Evolutionary conservation across 1,284 basidiomycete species (phyloP), one percentile per base, ranked within the genome.

Genomic region (Moesziomyces antarcticus): DNA sequence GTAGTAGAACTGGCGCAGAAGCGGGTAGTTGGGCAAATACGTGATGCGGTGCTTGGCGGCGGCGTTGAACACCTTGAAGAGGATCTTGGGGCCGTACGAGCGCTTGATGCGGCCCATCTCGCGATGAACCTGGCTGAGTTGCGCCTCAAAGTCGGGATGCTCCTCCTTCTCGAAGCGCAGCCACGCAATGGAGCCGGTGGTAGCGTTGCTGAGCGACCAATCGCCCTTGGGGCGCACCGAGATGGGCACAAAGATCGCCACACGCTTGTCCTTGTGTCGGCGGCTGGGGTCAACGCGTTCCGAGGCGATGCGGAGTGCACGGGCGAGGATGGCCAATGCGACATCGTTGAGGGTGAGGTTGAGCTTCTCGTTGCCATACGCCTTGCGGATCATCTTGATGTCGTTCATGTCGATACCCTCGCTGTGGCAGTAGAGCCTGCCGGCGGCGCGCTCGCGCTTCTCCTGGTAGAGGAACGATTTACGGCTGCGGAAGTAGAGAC

Each of bases 241-340:
- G 59, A 83, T 81, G 35, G 82, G 82, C 10, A 83, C 72, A 66
- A 83, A 82, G 56, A 83, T 70, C 46, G 82, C 81, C 9, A 81
- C 73, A n/a, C 82, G 78, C 53, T 79, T 77, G 59, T 82, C 82
- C 49, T 67, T 73, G 59, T 79, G 72, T 16, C 61, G 57, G 22
- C 68, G 53, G 46, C 48, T 55, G 8, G 65, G 62, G n/a, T 57
- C 58, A 10, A 75, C 67, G 7, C 72, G 62, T 51, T 79, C 75
- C 4, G 81, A 75, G n/a, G 79, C 79, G 54, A 80, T 74, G 24
- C 76, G 68, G 44, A 83, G 74, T 3, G 80, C 81, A n/a, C 78
- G 73, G 9, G 75, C 66, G 4, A 83, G 66, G 25, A 83, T 75
- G 56, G 81, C 82, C 24, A 81, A 63, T 5, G 82, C 81, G 3